A percentile compares a stretch with the other conserved stretches of the same genome.
These are phyloP conservation scores for Aspergillus aculeatinus DNA, from an alignment of 2,329 filamentous ascomycete species.

Conservation along the genomic window DNA sequence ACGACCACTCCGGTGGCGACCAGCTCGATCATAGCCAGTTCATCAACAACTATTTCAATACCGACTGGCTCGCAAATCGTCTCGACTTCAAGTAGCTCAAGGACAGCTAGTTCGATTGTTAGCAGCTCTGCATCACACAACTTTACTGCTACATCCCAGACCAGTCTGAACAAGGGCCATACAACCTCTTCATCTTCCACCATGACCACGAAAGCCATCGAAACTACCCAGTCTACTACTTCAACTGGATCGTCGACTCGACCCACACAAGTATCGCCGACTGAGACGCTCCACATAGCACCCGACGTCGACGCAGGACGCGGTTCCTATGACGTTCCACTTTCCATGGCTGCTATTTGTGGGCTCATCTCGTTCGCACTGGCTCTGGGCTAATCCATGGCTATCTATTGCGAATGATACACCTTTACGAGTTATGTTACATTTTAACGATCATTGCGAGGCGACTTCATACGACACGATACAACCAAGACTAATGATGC, in stretches of 20 bases:
- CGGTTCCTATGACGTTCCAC: constrained; percentile 13
- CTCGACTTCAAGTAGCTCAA: no score
- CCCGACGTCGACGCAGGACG: constrained; percentile 21
- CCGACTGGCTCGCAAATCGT: no score
- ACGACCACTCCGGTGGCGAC: neutral
- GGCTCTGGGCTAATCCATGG: constrained; percentile 18
- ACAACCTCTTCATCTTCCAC: neutral
- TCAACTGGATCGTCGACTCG: neutral
- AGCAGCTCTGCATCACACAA: constrained; percentile 5
- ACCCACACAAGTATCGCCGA: constrained; percentile 1
- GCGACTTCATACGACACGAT: constrained; percentile 9
- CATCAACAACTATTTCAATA: neutral
- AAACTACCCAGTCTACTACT: neutral
- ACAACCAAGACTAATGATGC: neutral
- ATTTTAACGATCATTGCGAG: neutral
- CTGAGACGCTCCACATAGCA: constrained; percentile 15
- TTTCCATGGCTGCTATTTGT: constrained; percentile 22
- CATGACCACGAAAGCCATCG: constrained; percentile 12
- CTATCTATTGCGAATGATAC: neutral
- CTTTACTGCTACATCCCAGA: constrained; percentile 5
- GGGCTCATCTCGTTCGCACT: constrained; percentile 23
- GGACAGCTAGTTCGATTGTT: neutral
- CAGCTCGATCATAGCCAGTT: no score
- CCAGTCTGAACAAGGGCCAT: neutral
- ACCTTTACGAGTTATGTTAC: neutral